Conservation (phyloP, 495 filamentous ascomycete species). For the Neurospora tetrasperma region DNA sequence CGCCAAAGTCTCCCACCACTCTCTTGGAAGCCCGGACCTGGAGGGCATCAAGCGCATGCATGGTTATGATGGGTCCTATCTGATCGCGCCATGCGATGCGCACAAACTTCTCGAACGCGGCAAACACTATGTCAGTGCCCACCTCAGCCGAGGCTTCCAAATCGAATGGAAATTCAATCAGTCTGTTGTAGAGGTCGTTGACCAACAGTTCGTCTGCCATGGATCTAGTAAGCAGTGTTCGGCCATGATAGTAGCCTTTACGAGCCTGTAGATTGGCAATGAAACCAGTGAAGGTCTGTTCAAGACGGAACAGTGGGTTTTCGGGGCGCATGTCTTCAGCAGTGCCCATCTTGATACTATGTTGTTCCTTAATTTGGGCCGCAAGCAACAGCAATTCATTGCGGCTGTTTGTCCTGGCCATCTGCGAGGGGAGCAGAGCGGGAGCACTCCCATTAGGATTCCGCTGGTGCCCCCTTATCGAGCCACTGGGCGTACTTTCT, state of each 20-base stretch:
- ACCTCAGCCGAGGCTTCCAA: slow-evolving; percentile 64
- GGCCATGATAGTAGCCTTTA: slow-evolving; percentile 77
- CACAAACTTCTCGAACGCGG: slow-evolving; percentile 90
- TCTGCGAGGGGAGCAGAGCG: slow-evolving; percentile 18
- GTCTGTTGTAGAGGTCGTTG: slow-evolving; percentile 83
- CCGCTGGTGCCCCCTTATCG: slow-evolving; percentile 26
- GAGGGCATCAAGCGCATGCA: slow-evolving; percentile 52
- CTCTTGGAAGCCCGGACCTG: slow-evolving; percentile 65
- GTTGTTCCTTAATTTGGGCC: slow-evolving; percentile 36
- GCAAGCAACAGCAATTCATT: slow-evolving; percentile 35
- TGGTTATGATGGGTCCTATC: slow-evolving; percentile 71
- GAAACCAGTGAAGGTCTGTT: slow-evolving; percentile 80
- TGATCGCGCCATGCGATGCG: slow-evolving; percentile 78
- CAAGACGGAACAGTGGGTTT: slow-evolving; percentile 57
- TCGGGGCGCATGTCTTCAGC: slow-evolving; percentile 37
- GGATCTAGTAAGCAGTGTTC: slow-evolving; percentile 57
- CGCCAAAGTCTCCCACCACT: slow-evolving; percentile 71
- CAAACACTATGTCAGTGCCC: slow-evolving; percentile 80
- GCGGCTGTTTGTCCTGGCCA: slow-evolving; percentile 33
- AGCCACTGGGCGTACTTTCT: slow-evolving; percentile 4
- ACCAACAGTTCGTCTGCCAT: slow-evolving; percentile 66
- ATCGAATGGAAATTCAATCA: slow-evolving; percentile 72
- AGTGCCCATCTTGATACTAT: slow-evolving; percentile 32
- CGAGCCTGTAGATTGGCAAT: slow-evolving; percentile 70
- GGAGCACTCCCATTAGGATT: slow-evolving; percentile 26